These are phyloP conservation scores for Pyrus communis DNA, from an alignment of 306 rosid species.

Conservation along the genomic window DNA sequence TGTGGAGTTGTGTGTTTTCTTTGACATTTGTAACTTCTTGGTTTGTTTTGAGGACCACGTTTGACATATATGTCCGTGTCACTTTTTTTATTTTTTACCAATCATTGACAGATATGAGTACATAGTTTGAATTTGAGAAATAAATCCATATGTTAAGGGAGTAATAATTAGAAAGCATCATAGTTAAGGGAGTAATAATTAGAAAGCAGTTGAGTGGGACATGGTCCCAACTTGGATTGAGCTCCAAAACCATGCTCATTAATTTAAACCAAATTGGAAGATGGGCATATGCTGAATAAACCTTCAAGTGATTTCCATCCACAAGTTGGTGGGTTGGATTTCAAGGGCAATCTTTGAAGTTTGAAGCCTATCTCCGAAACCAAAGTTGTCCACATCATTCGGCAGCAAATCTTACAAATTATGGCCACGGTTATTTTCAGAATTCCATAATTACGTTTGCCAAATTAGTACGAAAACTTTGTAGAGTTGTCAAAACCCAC, in stretches of 20 bases:
- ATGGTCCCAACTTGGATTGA: neutral
- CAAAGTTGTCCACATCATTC: neutral
- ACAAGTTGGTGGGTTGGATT: constrained; percentile 2
- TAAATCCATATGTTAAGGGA: neutral
- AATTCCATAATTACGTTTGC: neutral
- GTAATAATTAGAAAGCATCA: neutral
- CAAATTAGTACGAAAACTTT: neutral
- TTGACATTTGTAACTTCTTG: too few species aligned
- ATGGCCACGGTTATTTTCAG: neutral
- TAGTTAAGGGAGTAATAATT: neutral
- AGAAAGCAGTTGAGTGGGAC: neutral
- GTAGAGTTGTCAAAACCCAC: neutral
- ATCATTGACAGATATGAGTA: neutral
- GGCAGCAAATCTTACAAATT: neutral
- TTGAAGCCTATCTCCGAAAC: neutral
- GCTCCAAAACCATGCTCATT: neutral
- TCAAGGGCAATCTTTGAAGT: neutral
- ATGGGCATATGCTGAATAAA: neutral
- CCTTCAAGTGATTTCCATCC: neutral
- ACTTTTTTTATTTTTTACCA: neutral
- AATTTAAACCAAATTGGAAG: neutral
- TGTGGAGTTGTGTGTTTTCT: too few species aligned
- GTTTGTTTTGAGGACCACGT: too few species aligned
- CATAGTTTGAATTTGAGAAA: neutral
- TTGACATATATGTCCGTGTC: neutral